Evolutionary conservation across 1,284 basidiomycete genomes (phyloP).

Genomic region (Polyporus tsugae): DNA sequence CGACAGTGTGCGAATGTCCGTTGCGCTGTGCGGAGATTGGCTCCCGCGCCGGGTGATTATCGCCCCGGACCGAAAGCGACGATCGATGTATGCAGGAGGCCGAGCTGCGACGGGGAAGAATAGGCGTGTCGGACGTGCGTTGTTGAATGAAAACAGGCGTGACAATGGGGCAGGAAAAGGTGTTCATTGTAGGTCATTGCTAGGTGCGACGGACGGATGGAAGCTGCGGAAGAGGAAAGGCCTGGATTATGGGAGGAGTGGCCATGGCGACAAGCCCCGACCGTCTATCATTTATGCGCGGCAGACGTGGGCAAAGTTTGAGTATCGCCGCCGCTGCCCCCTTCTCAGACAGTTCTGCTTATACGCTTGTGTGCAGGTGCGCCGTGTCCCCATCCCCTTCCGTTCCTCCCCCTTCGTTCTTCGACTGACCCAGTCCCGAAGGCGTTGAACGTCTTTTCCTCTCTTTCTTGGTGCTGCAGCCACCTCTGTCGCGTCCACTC

Average conservation of each 20-base stretch:
- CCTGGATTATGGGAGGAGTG: constrained; percentile 26
- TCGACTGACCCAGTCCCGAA: constrained; percentile 48
- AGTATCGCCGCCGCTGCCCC: constrained; percentile 16
- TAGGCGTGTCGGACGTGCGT: constrained; percentile 7
- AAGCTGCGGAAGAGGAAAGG: constrained; percentile 17
- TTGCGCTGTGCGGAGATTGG: constrained; percentile 3
- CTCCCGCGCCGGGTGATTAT: constrained; percentile 22
- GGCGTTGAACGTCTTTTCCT: constrained; percentile 66
- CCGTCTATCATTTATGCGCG: constrained; percentile 34
- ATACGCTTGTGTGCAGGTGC: constrained; percentile 24
- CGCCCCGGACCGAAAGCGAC: constrained; percentile 23
- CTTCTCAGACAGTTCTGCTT: constrained; percentile 24
- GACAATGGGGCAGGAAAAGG: constrained; percentile 9
- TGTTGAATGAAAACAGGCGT: not conserved
- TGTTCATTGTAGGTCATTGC: not conserved
- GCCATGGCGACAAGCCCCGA: constrained; percentile 38
- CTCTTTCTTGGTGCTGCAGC: constrained; percentile 44
- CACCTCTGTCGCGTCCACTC: constrained; percentile 45
- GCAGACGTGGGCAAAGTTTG: constrained; percentile 7
- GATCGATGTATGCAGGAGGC: constrained; percentile 17
- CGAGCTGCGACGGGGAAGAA: constrained; percentile 1
- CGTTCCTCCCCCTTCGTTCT: constrained; percentile 41
- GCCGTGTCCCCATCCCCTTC: constrained; percentile 25
- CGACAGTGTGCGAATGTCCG: not conserved
- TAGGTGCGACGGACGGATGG: constrained; percentile 2